Evolutionary conservation across 768 basidiomycete species (phyloP).

Genomic region (Rubroboletus pulcherrimus): DNA sequence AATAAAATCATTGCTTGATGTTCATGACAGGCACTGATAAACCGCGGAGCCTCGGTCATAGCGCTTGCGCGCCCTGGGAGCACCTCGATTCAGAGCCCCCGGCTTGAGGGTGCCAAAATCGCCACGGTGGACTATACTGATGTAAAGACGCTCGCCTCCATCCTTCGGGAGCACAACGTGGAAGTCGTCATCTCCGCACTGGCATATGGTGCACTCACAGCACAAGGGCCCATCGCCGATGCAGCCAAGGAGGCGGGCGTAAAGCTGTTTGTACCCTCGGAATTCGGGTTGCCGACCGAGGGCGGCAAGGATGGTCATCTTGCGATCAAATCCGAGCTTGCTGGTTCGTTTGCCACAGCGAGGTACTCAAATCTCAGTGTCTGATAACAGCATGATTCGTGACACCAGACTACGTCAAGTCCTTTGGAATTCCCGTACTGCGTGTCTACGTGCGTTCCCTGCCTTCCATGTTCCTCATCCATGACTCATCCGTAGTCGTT

Average conservation of each 20-base stretch:
- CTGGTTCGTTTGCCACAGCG: slow-evolving; percentile 15
- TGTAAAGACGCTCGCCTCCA: slow-evolving; percentile 21
- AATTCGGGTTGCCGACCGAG: slow-evolving; percentile 35
- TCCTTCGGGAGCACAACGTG: slow-evolving; percentile 30
- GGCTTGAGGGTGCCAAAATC: slow-evolving; percentile 26
- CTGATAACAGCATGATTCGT: not conserved
- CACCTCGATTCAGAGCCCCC: slow-evolving; percentile 13
- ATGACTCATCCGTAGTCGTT: not conserved
- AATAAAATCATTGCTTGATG: not conserved
- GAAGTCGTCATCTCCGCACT: slow-evolving; percentile 35
- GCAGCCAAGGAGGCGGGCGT: slow-evolving; percentile 37
- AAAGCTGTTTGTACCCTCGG: slow-evolving; percentile 38
- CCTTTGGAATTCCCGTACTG: slow-evolving; percentile 27
- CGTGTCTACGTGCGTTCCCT: slow-evolving; percentile 31
- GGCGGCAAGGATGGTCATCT: slow-evolving; percentile 28
- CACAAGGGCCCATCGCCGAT: slow-evolving; percentile 29
- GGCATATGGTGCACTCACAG: slow-evolving; percentile 24
- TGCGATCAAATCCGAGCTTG: slow-evolving; percentile 27
- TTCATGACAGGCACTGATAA: slow-evolving; percentile 20
- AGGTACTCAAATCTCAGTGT: not conserved
- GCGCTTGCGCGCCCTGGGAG: slow-evolving; percentile 25
- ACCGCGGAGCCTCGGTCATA: slow-evolving; percentile 23
- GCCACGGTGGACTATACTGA: slow-evolving; percentile 29
- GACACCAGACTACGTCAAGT: slow-evolving; percentile 27
- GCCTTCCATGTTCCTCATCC: not conserved